These are phyloP conservation scores for Colletotrichum salicis DNA, from an alignment of 2,329 filamentous ascomycete species.

Conservation along the genomic window DNA sequence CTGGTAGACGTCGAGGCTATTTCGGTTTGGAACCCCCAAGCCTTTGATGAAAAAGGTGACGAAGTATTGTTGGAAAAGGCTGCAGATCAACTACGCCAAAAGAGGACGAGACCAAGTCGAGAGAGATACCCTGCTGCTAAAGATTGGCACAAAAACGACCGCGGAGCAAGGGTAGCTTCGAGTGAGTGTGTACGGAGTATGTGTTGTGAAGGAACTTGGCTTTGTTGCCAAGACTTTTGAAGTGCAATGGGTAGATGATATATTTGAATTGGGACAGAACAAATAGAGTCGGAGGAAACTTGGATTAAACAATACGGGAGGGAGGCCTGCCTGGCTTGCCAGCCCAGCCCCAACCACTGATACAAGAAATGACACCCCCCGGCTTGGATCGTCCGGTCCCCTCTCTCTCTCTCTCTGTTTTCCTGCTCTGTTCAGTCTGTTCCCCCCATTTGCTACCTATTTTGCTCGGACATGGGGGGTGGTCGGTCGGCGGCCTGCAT, in stretches of 20 bases:
- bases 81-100: constrained; percentile 32
- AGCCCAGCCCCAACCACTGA: neutral
- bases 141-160: neutral
- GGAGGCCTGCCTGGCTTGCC: constrained; percentile 22
- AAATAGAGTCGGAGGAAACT: neutral
- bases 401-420: neutral
- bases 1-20: neutral
- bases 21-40: neutral
- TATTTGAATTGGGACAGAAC: constrained; percentile 17
- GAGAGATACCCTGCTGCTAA: too few relatives aligned
- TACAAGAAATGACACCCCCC: neutral
- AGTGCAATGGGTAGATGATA: constrained; percentile 4
- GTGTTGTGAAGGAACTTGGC: neutral
- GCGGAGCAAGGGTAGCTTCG: constrained; percentile 3
- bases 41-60: neutral
- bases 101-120: too few relatives aligned
- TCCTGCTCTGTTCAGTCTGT: neutral
- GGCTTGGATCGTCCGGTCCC: neutral
- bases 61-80: neutral
- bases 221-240: constrained; percentile 19
- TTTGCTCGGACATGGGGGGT: constrained; percentile 19
- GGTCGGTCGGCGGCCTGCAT: neutral
- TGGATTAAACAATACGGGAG: constrained; percentile 1
- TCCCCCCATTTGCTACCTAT: neutral
- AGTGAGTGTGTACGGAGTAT: neutral